These are phyloP conservation scores for Tetrahymena elliotti DNA, from an alignment of 73 alveolate genomes.

Conservation along the genomic window DNA sequence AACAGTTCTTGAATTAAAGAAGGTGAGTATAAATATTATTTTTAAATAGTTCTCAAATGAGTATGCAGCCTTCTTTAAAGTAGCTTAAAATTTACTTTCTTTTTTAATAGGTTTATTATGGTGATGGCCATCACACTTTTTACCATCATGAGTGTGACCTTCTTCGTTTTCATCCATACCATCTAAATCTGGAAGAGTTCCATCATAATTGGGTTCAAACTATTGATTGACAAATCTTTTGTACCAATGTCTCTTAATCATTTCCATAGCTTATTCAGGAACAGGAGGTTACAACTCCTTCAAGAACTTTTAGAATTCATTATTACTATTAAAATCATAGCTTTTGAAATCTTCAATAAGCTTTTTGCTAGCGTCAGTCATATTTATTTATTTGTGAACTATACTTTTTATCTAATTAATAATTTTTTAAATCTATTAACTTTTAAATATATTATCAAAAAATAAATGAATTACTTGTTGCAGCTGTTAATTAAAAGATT, in stretches of 20 bases:
- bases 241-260: background rate
- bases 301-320: background rate
- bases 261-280: background rate
- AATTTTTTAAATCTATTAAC: too few species aligned
- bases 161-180: background rate
- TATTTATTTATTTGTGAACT: background rate
- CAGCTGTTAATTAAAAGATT: too few species aligned
- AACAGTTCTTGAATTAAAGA: background rate
- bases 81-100: background rate
- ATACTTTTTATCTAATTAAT: background rate
- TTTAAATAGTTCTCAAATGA: background rate
- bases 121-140: background rate
- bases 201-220: background rate
- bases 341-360: background rate
- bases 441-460: too few species aligned
- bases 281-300: background rate
- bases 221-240: background rate
- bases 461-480: background rate
- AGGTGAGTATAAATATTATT: background rate
- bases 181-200: background rate
- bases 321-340: background rate
- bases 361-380: background rate
- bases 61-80: background rate
- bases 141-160: background rate
- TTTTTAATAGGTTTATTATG: background rate